Evolutionary conservation across 257 asterid species (phyloP).

Genomic region (Apocynum venetum): DNA sequence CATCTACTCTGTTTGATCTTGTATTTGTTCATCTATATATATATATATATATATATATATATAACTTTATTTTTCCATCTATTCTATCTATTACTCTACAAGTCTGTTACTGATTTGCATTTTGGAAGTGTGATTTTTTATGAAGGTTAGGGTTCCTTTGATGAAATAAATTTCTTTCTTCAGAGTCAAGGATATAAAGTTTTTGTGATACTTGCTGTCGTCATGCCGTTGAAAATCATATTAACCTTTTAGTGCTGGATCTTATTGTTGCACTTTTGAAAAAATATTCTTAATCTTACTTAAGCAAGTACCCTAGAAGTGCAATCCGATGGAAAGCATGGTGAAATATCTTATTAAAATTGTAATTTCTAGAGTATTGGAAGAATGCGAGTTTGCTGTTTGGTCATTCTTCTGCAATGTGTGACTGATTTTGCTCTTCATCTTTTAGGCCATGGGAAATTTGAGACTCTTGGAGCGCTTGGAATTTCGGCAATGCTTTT

Average conservation of each 20-base stretch:
- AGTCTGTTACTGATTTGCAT: background rate
- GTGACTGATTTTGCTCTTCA: constrained; percentile 20
- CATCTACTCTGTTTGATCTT: constrained; percentile 36
- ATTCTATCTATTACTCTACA: background rate
- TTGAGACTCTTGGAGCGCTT: constrained; percentile 95
- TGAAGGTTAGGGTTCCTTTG: background rate
- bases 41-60: too few relatives aligned
- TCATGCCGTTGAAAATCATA: background rate
- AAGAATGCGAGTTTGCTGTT: background rate
- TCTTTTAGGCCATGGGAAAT: constrained; percentile 89
- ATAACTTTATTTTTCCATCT: background rate
- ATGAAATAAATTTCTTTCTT: background rate
- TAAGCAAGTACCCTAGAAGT: background rate
- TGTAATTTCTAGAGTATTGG: background rate
- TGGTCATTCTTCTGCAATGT: constrained; percentile 13
- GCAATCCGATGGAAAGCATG: background rate
- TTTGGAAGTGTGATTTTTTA: background rate
- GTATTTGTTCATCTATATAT: background rate
- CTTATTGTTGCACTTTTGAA: background rate
- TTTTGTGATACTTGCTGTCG: background rate
- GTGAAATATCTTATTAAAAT: background rate
- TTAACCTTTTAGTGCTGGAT: background rate
- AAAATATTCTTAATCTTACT: background rate
- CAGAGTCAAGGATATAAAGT: background rate
- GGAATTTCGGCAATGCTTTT: constrained; percentile 81